A percentile compares a stretch with the other conserved stretches of the same genome.
Evolutionary conservation across 805 yeast species (phyloP).

Genomic region (Lachancea nothofagi): DNA sequence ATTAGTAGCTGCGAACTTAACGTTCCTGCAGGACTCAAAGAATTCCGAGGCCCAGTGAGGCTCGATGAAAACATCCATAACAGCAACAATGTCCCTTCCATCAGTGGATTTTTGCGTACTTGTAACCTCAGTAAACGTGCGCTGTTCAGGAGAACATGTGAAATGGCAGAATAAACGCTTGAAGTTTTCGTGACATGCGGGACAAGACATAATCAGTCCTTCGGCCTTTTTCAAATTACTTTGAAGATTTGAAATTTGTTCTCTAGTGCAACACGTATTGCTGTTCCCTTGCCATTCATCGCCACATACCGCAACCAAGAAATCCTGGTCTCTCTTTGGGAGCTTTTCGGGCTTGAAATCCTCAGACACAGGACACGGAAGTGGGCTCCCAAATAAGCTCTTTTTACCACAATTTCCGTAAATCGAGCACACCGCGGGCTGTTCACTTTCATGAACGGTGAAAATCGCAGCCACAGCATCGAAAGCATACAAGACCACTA

Average conservation of each 20-base stretch:
- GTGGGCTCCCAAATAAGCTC: conserved; percentile 65
- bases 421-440: conserved; percentile 30
- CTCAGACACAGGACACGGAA: conserved; percentile 73
- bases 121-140: conserved; percentile 65
- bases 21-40: conserved; percentile 79
- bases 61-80: conserved; percentile 58
- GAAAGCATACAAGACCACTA: too few relatives aligned
- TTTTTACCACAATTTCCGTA: conserved; percentile 66
- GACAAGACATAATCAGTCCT: conserved; percentile 79
- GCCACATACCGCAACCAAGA: conserved; percentile 66
- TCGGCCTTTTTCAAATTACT: conserved; percentile 68
- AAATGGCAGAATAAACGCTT: conserved; percentile 78
- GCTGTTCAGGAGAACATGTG: conserved; percentile 84
- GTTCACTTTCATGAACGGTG: conserved; percentile 5
- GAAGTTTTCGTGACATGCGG: conserved; percentile 87
- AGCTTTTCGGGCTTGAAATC: conserved; percentile 35
- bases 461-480: background rate
- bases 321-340: conserved; percentile 36
- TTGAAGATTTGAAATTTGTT: conserved; percentile 53
- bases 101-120: conserved; percentile 35
- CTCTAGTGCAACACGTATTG: conserved; percentile 63
- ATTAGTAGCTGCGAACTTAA: conserved; percentile 90
- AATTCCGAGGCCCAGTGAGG: conserved; percentile 55
- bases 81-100: conserved; percentile 61
- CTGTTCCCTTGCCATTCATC: conserved; percentile 47